A percentile compares a stretch with the other conserved stretches of the same genome.
Conservation (phyloP, 2,329 filamentous ascomycete species). For the Clarireedia monteithiana region DNA sequence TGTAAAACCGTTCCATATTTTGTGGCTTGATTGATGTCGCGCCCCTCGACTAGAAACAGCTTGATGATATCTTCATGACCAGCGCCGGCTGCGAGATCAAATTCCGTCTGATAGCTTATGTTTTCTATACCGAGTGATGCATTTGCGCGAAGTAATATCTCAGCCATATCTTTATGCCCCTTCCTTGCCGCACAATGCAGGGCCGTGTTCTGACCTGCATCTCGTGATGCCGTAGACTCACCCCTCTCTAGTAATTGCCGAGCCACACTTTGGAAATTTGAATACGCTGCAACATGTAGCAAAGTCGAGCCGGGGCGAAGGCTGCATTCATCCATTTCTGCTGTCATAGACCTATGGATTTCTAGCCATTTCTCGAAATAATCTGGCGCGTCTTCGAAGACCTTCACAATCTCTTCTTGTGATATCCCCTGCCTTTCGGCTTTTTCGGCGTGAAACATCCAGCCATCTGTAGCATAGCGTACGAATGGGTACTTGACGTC, state of each 20-base stretch:
- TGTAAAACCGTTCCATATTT: conserved; percentile 1
- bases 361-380: conserved; percentile 11
- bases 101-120: not conserved
- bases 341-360: not conserved
- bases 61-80: conserved; percentile 25
- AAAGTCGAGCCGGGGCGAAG: not conserved
- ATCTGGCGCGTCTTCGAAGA: not conserved
- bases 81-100: conserved; percentile 7
- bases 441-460: conserved; percentile 12
- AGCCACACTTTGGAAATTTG: conserved; percentile 4
- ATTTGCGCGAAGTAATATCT: conserved; percentile 12
- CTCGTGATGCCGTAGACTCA: not conserved
- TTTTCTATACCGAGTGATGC: conserved; percentile 10
- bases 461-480: conserved; percentile 8
- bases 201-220: not conserved
- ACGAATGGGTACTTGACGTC: not conserved
- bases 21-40: conserved; percentile 17
- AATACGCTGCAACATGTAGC: conserved; percentile 6
- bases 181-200: conserved; percentile 10
- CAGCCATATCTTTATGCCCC: conserved; percentile 11
- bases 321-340: not conserved
- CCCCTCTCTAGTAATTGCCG: not conserved
- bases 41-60: conserved; percentile 26
- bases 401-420: conserved; percentile 8
- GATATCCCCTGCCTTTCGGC: conserved; percentile 3